These are phyloP conservation scores for Dactylellina drechsleri DNA, from an alignment of 2,329 filamentous ascomycete genomes.

Conservation along the genomic window DNA sequence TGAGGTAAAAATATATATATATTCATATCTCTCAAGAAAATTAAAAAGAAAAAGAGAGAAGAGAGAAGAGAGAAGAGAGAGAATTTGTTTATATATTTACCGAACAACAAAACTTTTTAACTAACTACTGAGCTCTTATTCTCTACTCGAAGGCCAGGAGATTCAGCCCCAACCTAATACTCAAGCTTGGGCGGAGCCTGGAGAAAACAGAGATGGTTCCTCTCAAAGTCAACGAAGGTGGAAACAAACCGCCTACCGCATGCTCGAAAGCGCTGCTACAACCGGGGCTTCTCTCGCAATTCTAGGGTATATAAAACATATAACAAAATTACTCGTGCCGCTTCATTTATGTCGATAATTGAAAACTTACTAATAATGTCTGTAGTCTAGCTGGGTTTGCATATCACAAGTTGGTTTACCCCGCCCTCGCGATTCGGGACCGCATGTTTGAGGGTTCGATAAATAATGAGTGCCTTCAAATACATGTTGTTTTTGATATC, in stretches of 20 bases:
- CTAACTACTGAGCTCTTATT: constrained; percentile 18
- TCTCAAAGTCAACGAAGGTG: constrained; percentile 30
- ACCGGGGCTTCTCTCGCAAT: constrained; percentile 79
- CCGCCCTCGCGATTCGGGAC: not conserved
- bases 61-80: not conserved
- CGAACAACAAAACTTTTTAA: constrained; percentile 22
- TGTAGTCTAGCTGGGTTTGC: constrained; percentile 73
- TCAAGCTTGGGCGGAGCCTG: constrained; percentile 54
- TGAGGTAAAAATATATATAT: no score
- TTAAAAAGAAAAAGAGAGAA: no score
- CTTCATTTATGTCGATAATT: no score
- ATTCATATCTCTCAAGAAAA: no score
- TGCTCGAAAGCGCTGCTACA: constrained; percentile 78
- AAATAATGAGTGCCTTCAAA: not conserved
- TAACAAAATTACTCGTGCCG: no score
- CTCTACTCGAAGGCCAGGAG: constrained; percentile 43
- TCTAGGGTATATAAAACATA: constrained; percentile 65
- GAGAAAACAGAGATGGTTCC: constrained; percentile 21
- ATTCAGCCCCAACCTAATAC: constrained; percentile 57
- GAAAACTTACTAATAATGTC: no score
- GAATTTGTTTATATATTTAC: not conserved
- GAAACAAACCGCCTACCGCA: constrained; percentile 66
- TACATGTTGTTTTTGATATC: constrained; percentile 24
- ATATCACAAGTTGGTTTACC: constrained; percentile 72
- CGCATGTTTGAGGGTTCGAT: no score